Evolutionary conservation across 164 flowering plant genomes (phyloP).

Genomic region (Sedum album): DNA sequence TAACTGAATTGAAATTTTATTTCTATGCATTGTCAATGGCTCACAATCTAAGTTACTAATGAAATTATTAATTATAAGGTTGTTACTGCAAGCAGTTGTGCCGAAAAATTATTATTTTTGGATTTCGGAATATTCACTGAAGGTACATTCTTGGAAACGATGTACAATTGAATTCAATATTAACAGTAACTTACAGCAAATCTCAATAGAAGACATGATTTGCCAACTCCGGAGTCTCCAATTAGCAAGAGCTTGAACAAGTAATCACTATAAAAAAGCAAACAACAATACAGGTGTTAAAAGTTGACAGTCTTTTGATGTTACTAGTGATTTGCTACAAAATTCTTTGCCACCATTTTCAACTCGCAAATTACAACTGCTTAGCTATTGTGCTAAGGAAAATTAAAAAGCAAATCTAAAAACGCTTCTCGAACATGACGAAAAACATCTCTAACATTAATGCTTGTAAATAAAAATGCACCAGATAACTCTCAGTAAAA

Average conservation of each 20-base stretch:
- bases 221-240: constrained; percentile 53
- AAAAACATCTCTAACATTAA: background rate
- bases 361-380: background rate
- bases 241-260: constrained; percentile 46
- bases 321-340: background rate
- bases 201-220: constrained; percentile 63
- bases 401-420: background rate
- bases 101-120: no score
- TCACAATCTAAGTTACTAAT: background rate
- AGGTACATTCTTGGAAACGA: background rate
- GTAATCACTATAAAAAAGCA: constrained; percentile 32
- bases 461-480: background rate
- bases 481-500: no score
- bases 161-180: background rate
- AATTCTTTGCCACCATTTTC: background rate
- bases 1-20: no score
- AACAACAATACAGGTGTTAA: background rate
- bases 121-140: no score
- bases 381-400: background rate
- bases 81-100: no score
- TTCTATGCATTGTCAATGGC: background rate
- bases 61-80: background rate
- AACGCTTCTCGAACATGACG: background rate
- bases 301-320: background rate
- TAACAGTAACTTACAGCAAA: constrained; percentile 36